phyloP scores from a whole-genome alignment of 164 flowering plant genomes.

The Warburgia ugandensis region DNA sequence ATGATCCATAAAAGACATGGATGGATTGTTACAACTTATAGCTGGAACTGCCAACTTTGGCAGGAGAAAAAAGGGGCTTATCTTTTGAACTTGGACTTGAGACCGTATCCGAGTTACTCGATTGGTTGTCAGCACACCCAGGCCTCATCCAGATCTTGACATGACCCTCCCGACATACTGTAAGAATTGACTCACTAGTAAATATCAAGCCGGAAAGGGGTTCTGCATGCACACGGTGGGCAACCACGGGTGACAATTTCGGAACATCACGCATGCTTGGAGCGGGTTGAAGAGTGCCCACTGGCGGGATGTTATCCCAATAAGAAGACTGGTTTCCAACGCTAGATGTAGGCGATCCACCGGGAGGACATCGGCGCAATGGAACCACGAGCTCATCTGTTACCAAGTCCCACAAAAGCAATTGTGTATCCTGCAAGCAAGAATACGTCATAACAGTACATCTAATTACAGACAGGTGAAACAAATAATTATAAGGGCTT shows the following conservation, averaged over 20 bases:
- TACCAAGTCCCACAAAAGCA: conserved; percentile 91
- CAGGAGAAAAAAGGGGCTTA: conserved; percentile 25
- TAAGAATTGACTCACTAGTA: conserved; percentile 77
- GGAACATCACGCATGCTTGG: conserved; percentile 96
- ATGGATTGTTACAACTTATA: conserved; percentile 36
- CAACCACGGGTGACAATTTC: conserved; percentile 78
- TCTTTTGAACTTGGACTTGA: conserved; percentile 48
- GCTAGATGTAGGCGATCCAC: conserved; percentile 88
- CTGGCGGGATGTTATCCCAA: conserved; percentile 67
- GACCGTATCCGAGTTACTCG: conserved; percentile 40
- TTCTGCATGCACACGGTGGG: conserved; percentile 87
- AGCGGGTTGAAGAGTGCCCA: conserved; percentile 85
- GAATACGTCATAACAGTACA: too few species aligned
- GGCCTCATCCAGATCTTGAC: conserved; percentile 93
- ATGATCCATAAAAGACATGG: conserved; percentile 1
- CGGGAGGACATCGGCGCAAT: conserved; percentile 67
- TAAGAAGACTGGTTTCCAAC: conserved; percentile 83
- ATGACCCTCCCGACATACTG: conserved; percentile 87
- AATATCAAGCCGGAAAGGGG: conserved; percentile 88
- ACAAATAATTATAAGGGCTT: too few species aligned
- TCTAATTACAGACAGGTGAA: too few species aligned
- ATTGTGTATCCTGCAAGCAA: conserved; percentile 92
- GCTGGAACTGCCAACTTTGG: conserved; percentile 34
- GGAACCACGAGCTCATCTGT: conserved; percentile 97
- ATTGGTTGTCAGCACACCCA: conserved; percentile 44